Evolutionary conservation across 768 basidiomycete genomes (phyloP).

Genomic region (Leccinellum albellum): DNA sequence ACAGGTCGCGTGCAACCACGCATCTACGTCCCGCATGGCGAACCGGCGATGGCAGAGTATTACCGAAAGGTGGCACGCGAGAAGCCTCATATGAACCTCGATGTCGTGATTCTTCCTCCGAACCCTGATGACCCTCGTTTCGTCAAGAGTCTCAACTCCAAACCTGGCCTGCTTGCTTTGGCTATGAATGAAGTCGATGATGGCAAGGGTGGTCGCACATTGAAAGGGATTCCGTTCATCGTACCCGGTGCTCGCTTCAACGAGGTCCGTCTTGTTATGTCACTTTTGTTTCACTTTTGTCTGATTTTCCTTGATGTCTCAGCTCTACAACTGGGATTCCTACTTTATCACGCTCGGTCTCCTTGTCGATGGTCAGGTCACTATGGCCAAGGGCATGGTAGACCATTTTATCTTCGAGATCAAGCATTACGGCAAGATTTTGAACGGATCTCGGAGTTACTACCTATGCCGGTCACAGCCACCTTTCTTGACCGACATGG

Average conservation of each 20-base stretch:
- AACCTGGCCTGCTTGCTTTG: conserved; percentile 90
- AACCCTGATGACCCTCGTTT: conserved; percentile 84
- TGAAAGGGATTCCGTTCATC: conserved; percentile 95
- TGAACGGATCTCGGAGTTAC: conserved; percentile 94
- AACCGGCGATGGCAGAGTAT: conserved; percentile 93
- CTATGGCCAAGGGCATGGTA: conserved; percentile 96
- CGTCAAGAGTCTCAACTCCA: conserved; percentile 90
- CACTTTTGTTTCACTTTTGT: background rate
- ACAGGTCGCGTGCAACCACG: conserved; percentile 85
- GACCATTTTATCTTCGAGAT: conserved; percentile 99
- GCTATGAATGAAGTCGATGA: conserved; percentile 93
- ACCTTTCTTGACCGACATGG: conserved; percentile 98
- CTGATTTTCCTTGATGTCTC: conserved; percentile 7
- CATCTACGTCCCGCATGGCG: conserved; percentile 92
- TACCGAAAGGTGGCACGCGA: conserved; percentile 86
- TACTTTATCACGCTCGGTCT: conserved; percentile 94
- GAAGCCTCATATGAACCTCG: conserved; percentile 91
- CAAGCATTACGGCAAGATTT: conserved; percentile 93
- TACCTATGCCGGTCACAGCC: conserved; percentile 96
- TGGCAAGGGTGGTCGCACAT: conserved; percentile 67
- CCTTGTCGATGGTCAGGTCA: conserved; percentile 89
- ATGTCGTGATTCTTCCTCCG: conserved; percentile 85
- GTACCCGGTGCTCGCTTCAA: conserved; percentile 96
- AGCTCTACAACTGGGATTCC: conserved; percentile 95
- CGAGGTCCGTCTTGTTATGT: conserved; percentile 53